Percentiles rank a stretch among this genome's conserved stretches.
These are phyloP conservation scores for Aspergillus brunneoviolaceus DNA, from an alignment of 2,329 filamentous ascomycete species.

Conservation along the genomic window DNA sequence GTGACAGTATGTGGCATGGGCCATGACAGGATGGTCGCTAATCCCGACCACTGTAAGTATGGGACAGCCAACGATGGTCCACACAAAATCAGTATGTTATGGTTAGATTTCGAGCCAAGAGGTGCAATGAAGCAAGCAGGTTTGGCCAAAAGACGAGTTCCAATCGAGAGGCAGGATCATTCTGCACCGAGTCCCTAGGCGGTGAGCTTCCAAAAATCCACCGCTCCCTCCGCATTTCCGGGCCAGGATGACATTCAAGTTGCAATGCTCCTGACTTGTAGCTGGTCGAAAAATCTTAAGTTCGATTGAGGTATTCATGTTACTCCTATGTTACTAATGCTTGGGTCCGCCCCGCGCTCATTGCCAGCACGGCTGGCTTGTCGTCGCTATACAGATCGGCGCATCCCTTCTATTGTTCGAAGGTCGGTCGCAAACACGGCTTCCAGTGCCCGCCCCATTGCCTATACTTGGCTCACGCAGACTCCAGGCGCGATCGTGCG, in stretches of 20 bases:
- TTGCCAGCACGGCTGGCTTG: slow-evolving; percentile 22
- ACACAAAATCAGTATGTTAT: too few relatives aligned
- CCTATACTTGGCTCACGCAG: slow-evolving; percentile 36
- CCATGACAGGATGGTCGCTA: too few relatives aligned
- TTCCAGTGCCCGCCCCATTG: slow-evolving; percentile 17
- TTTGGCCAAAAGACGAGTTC: too few relatives aligned
- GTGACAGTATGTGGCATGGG: too few relatives aligned
- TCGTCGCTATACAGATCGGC: slow-evolving; percentile 4
- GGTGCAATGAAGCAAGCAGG: too few relatives aligned
- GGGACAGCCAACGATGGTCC: too few relatives aligned
- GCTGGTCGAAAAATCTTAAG: background rate
- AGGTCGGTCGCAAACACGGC: slow-evolving; percentile 17
- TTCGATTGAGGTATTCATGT: slow-evolving; percentile 10
- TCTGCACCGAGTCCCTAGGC: background rate
- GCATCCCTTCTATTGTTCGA: background rate
- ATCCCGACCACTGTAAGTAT: too few relatives aligned
- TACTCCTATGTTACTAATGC: slow-evolving; percentile 24
- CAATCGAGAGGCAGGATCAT: too few relatives aligned
- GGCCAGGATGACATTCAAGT: background rate
- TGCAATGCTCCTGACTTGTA: background rate
- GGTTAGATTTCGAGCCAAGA: too few relatives aligned
- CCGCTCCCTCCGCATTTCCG: slow-evolving; percentile 3
- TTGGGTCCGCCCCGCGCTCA: slow-evolving; percentile 17
- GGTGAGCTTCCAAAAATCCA: background rate
- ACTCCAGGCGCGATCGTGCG: slow-evolving; percentile 32